phyloP scores from a whole-genome alignment of 192 early-diverging fungal species.

The Phlyctochytrium arcticum region DNA sequence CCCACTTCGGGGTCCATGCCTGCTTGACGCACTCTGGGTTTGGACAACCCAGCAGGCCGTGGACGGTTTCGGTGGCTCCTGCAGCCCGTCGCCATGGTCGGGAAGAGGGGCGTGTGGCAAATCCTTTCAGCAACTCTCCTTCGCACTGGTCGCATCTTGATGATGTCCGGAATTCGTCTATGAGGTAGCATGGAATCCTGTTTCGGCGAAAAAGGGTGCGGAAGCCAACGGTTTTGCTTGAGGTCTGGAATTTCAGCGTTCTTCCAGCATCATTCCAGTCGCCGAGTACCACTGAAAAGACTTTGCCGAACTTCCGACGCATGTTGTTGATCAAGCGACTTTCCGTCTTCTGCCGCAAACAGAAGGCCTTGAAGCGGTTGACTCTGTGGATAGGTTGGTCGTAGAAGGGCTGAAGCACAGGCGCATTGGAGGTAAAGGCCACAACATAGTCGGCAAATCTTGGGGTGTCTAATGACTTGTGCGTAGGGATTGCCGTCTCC shows the following conservation, averaged over 20 bases:
- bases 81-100: conserved; percentile 11
- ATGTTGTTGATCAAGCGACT: conserved; percentile 1
- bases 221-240: conserved; percentile 13
- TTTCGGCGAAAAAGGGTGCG: conserved; percentile 11
- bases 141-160: conserved; percentile 8
- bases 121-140: neutral
- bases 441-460: neutral
- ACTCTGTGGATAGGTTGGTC: neutral
- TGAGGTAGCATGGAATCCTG: conserved; percentile 11
- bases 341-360: neutral
- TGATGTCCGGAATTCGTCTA: conserved; percentile 22
- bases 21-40: conserved; percentile 12
- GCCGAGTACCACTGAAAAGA: conserved; percentile 21
- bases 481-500: neutral
- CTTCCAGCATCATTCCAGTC: conserved; percentile 24
- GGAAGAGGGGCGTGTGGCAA: neutral
- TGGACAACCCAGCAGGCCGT: conserved; percentile 20
- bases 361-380: neutral
- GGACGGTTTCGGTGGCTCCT: conserved; percentile 8
- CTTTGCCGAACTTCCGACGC: conserved; percentile 12
- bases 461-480: neutral
- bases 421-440: neutral
- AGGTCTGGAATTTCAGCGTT: conserved; percentile 14
- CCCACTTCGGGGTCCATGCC: conserved; percentile 6
- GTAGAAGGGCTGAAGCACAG: neutral